Evolutionary conservation across 2,329 filamentous ascomycete species (phyloP).

Genomic region (Monosporascus sp.): DNA sequence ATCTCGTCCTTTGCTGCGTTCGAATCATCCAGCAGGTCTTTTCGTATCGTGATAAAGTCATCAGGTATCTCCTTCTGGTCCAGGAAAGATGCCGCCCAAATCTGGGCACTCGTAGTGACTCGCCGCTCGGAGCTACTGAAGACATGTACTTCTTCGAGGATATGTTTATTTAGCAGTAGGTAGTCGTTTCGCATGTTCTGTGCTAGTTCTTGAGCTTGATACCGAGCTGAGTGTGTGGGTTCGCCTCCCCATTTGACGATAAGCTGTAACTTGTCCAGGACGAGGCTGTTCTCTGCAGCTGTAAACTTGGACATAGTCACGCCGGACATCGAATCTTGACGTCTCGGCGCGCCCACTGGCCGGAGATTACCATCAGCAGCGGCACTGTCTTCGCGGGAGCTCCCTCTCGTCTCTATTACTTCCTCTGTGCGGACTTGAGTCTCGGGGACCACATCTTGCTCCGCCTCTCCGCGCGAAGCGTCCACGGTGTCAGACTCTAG

Average conservation of each 20-base stretch:
- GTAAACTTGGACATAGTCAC: constrained; percentile 92
- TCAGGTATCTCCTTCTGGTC: constrained; percentile 79
- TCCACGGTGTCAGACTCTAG: constrained; percentile 26
- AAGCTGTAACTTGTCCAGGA: constrained; percentile 91
- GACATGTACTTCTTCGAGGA: constrained; percentile 86
- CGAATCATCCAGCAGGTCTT: constrained; percentile 92
- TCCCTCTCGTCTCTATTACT: constrained; percentile 7
- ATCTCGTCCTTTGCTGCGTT: constrained; percentile 99
- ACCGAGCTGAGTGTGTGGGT: constrained; percentile 92
- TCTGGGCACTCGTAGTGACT: constrained; percentile 93
- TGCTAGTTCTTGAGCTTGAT: constrained; percentile 91
- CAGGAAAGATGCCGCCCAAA: constrained; percentile 87
- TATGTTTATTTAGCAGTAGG: constrained; percentile 84
- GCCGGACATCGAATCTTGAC: constrained; percentile 81
- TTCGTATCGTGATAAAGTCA: constrained; percentile 84
- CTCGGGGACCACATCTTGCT: constrained; percentile 18
- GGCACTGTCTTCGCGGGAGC: constrained; percentile 8
- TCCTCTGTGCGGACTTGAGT: constrained; percentile 7
- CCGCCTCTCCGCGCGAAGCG: constrained; percentile 15
- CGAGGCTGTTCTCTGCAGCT: constrained; percentile 85
- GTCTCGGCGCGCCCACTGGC: constrained; percentile 46
- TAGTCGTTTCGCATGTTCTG: constrained; percentile 95
- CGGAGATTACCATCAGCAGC: constrained; percentile 17
- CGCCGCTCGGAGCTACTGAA: constrained; percentile 94
- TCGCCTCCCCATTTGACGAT: constrained; percentile 99